Evolutionary conservation across 2,329 filamentous ascomycete genomes (phyloP), one percentile per base, ranked within the genome.

Genomic region (Rhinocladiella mackenziei): DNA sequence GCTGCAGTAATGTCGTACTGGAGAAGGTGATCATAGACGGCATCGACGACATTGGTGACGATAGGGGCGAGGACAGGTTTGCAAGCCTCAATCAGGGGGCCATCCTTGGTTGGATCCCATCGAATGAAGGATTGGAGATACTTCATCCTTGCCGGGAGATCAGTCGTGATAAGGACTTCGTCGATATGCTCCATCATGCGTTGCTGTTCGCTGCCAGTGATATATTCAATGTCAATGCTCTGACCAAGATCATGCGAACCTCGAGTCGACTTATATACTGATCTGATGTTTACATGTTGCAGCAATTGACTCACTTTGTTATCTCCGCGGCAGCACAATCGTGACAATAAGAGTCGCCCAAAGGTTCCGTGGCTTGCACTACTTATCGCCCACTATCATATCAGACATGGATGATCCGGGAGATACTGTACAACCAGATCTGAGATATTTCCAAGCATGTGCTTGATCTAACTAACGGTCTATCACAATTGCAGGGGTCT

Each of bases 1-100:
- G 59, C 57, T 40, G 58, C 58, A n/a, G 59, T 62, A 45, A 61
- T 56, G 45, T 61, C 59, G 48, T 50, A 61, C 11, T 49, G 45
- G 42, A 62, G 56, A 5, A 62, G 55, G 28, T 60, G 51, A 14
- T 53, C 56, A 39, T 62, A 62, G 46, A 62, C 56, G 22, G 56
- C 51, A 36, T 61, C 57, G 22, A 62, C 57, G 41, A 62, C 40
- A 19, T 53, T 38, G 29, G 45, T 53, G 34, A 61, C 20, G 35
- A 58, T 54, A 4, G 59, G 59, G 1, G 52, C 55, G 11, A 62
- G 47, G 19, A 61, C 22, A 7, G 47, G 36, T 25, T 55, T 58
- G 39, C 50, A 48, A 5, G 50, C 44, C 36, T 59, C 47, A 30
- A 60, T 55, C 25, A 55, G 41, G 17, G 49, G 48, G 14, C 58